A percentile compares a stretch with the other conserved stretches of the same genome.
Conservation (phyloP, 768 basidiomycete genomes). For the Boletus speciosus region DNA sequence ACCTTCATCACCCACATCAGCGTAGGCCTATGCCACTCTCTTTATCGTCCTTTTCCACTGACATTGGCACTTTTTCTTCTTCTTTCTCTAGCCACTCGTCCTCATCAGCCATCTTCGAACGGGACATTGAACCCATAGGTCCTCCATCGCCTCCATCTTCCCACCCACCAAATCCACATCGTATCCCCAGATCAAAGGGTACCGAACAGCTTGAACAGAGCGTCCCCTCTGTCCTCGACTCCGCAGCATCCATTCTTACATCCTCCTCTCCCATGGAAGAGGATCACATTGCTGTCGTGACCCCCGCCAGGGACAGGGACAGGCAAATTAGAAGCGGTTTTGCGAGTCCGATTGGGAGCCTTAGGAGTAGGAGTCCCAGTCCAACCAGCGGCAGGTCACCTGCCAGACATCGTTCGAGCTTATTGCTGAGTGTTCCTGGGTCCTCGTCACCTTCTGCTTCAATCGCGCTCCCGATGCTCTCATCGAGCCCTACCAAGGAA, state of each 20-base stretch:
- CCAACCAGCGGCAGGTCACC: constrained; percentile 43
- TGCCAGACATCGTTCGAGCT: constrained; percentile 36
- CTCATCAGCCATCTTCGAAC: constrained; percentile 87
- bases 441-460: constrained; percentile 24
- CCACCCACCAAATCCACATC: constrained; percentile 59
- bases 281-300: constrained; percentile 60
- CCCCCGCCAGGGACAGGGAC: constrained; percentile 43
- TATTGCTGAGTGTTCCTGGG: constrained; percentile 49
- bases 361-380: constrained; percentile 67
- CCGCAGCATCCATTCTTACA: constrained; percentile 71
- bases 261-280: constrained; percentile 42
- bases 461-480: constrained; percentile 22
- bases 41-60: constrained; percentile 4
- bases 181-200: constrained; percentile 65
- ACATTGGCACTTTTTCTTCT: not conserved
- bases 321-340: constrained; percentile 47
- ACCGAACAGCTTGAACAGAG: constrained; percentile 73
- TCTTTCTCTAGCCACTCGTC: constrained; percentile 51
- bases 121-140: constrained; percentile 72
- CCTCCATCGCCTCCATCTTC: constrained; percentile 37
- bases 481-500: constrained; percentile 28
- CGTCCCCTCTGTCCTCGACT: constrained; percentile 85
- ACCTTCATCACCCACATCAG: constrained; percentile 75
- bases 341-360: constrained; percentile 57
- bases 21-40: constrained; percentile 44